Evolutionary conservation across 179 eudicot genomes (phyloP).

Genomic region (Silene vulgaris): DNA sequence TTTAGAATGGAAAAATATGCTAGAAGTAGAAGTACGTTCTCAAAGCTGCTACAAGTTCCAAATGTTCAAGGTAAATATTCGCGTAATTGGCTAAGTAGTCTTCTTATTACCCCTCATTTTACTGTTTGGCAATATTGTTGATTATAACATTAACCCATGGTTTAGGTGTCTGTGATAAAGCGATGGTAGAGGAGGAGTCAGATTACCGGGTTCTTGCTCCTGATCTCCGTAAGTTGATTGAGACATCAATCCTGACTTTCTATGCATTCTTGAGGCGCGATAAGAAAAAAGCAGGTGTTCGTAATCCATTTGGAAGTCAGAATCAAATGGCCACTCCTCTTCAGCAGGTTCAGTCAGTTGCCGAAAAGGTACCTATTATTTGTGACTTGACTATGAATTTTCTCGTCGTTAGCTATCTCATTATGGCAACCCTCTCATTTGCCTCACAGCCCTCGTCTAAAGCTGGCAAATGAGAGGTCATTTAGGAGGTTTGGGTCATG

Average conservation of each 20-base stretch:
- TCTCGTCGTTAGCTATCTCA: not conserved
- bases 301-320: conserved; percentile 60
- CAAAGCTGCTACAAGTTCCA: conserved; percentile 83
- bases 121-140: conserved; percentile 13
- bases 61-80: conserved; percentile 57
- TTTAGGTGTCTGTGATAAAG: conserved; percentile 46
- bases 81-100: not conserved
- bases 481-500: not conserved
- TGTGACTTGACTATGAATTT: not conserved
- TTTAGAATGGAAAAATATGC: conserved; percentile 71
- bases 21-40: conserved; percentile 60
- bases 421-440: conserved; percentile 8
- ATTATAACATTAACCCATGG: conserved; percentile 27
- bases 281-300: conserved; percentile 65
- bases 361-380: conserved; percentile 52
- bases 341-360: conserved; percentile 70
- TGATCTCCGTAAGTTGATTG: conserved; percentile 56
- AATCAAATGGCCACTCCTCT: conserved; percentile 64
- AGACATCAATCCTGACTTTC: conserved; percentile 70
- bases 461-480: not conserved
- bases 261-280: conserved; percentile 66
- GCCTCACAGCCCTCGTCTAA: not conserved
- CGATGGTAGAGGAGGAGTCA: conserved; percentile 45
- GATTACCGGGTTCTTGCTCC: conserved; percentile 55
- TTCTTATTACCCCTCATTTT: not conserved